Percentiles rank a stretch among this genome's conserved stretches.
Evolutionary conservation across 495 filamentous ascomycete genomes (phyloP).

Genomic region (Penicillium cinerascens): DNA sequence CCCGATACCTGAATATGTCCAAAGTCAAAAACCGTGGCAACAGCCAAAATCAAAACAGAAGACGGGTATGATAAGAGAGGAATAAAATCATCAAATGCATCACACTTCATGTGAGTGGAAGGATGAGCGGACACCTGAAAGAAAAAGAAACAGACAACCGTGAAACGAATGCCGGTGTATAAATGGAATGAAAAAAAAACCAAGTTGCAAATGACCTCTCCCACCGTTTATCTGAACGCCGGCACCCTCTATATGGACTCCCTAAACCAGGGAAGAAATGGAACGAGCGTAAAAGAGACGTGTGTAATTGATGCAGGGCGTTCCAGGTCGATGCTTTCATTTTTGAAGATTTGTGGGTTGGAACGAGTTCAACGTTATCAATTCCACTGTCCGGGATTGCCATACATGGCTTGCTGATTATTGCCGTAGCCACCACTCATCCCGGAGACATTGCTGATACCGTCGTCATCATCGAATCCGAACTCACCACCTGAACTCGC

Average conservation of each 20-base stretch:
- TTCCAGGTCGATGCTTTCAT: background rate
- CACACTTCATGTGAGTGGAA: background rate
- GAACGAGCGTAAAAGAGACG: background rate
- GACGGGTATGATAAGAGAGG: conserved; percentile 10
- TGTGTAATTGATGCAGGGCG: background rate
- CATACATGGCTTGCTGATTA: conserved; percentile 35
- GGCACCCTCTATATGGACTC: conserved; percentile 14
- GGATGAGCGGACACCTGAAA: background rate
- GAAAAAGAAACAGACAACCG: background rate
- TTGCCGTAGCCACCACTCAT: conserved; percentile 35
- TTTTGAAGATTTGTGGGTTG: background rate
- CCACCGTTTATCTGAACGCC: conserved; percentile 34
- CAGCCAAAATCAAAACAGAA: background rate
- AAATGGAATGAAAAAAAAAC: background rate
- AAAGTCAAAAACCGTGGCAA: background rate
- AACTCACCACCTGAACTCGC: conserved; percentile 67
- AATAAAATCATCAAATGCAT: conserved; percentile 17
- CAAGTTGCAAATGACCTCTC: background rate
- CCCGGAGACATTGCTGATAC: conserved; percentile 32
- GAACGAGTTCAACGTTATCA: conserved; percentile 6
- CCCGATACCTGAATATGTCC: background rate
- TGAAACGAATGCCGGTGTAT: conserved; percentile 11
- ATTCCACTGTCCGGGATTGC: conserved; percentile 31
- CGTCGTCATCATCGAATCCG: conserved; percentile 50
- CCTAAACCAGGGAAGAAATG: background rate